phyloP scores from a whole-genome alignment of 1,284 basidiomycete species.

The Austroboletus novae-zelandiae region DNA sequence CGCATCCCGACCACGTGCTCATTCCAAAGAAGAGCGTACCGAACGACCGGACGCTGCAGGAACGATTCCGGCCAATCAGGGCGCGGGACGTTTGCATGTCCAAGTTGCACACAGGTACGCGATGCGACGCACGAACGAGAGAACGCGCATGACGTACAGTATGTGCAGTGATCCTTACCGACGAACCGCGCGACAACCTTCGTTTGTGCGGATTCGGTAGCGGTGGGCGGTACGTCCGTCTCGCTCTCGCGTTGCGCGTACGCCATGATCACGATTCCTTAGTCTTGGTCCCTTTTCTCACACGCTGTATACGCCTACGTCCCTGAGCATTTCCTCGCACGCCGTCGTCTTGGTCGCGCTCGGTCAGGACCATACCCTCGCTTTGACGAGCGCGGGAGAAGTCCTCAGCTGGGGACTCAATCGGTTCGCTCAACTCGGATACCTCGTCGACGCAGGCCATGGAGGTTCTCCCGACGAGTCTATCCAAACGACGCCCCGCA shows the following conservation, averaged over 20 bases:
- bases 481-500: slow-evolving; percentile 76
- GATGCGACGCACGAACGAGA: background rate
- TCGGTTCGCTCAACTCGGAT: slow-evolving; percentile 86
- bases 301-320: slow-evolving; percentile 73
- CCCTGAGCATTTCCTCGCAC: slow-evolving; percentile 53
- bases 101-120: slow-evolving; percentile 69
- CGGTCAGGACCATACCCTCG: slow-evolving; percentile 93
- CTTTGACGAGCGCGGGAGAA: slow-evolving; percentile 77
- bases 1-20: slow-evolving; percentile 77
- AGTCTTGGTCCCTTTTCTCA: slow-evolving; percentile 78
- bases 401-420: slow-evolving; percentile 92
- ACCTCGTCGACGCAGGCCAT: slow-evolving; percentile 63
- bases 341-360: slow-evolving; percentile 67
- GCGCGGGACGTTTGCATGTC: slow-evolving; percentile 76
- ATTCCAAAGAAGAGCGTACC: slow-evolving; percentile 41
- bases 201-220: slow-evolving; percentile 86
- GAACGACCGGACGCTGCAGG: slow-evolving; percentile 33
- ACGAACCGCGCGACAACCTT: slow-evolving; percentile 71
- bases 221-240: slow-evolving; percentile 61
- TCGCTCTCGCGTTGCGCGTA: background rate
- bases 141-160: background rate
- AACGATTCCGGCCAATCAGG: slow-evolving; percentile 57
- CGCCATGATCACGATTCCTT: slow-evolving; percentile 4
- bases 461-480: slow-evolving; percentile 46
- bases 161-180: slow-evolving; percentile 63